Conservation (phyloP, 306 rosid genomes). For the Acacia acuminata region DNA sequence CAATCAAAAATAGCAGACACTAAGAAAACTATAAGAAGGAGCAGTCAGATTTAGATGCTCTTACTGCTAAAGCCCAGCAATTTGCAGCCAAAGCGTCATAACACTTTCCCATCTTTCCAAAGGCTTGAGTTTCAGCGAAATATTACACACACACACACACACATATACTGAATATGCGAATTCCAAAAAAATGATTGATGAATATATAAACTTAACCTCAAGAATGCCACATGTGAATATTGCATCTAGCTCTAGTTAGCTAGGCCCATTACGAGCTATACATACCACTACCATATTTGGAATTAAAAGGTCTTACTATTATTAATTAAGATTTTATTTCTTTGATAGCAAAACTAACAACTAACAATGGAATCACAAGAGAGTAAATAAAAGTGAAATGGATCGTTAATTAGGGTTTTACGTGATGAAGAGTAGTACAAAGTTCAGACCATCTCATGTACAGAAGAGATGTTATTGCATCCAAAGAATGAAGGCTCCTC, state of each 20-base stretch:
- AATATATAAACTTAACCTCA: conserved; percentile 11
- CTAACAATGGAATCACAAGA: neutral
- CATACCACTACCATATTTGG: neutral
- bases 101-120: conserved; percentile 35
- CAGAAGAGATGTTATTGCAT: conserved; percentile 14
- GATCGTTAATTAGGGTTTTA: conserved; percentile 16
- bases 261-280: neutral
- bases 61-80: conserved; percentile 42
- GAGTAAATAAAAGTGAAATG: conserved; percentile 25
- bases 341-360: neutral
- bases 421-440: conserved; percentile 11
- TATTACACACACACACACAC: neutral
- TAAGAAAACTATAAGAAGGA: conserved; percentile 49
- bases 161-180: neutral
- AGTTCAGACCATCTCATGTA: conserved; percentile 32
- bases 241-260: neutral
- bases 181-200: neutral
- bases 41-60: conserved; percentile 57
- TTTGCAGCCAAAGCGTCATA: conserved; percentile 52
- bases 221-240: neutral
- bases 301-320: neutral
- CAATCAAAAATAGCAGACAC: conserved; percentile 29
- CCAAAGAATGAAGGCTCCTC: conserved; percentile 43
- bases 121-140: conserved; percentile 20
- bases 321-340: neutral